Conservation (phyloP, 2,329 filamentous ascomycete genomes). For the Pyrenophora tritici-repentis region DNA sequence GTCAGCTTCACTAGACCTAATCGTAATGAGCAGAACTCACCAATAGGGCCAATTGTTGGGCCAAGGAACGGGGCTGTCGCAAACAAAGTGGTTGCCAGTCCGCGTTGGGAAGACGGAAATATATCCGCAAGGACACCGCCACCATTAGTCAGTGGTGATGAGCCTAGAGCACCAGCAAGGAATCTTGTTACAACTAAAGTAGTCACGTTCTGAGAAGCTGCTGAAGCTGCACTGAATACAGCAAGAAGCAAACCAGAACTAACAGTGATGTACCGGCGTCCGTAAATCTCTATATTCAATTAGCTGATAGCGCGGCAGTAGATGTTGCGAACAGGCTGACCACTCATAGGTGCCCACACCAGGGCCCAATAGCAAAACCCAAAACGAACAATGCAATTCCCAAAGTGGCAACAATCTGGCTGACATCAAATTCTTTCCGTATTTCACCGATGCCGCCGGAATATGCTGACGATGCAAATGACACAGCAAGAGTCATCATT, state of each 20-base stretch:
- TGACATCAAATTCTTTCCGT: too few species aligned
- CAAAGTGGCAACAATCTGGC: too few species aligned
- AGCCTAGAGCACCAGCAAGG: slow-evolving; percentile 67
- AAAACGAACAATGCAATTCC: slow-evolving; percentile 50
- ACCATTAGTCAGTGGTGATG: slow-evolving; percentile 66
- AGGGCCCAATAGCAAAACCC: slow-evolving; percentile 49
- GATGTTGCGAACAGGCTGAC: too few species aligned
- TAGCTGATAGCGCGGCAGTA: too few species aligned
- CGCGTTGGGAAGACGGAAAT: slow-evolving; percentile 43
- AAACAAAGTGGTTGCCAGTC: slow-evolving; percentile 54
- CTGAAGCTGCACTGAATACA: slow-evolving; percentile 64
- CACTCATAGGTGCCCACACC: slow-evolving; percentile 62
- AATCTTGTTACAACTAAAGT: slow-evolving; percentile 69
- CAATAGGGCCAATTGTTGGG: slow-evolving; percentile 53
- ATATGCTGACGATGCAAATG: too few species aligned
- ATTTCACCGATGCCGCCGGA: too few species aligned
- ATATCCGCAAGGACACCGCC: slow-evolving; percentile 53
- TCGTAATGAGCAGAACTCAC: too few species aligned
- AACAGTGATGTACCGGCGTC: slow-evolving; percentile 61
- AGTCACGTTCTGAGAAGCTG: slow-evolving; percentile 61
- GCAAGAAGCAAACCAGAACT: slow-evolving; percentile 62
- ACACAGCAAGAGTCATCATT: too few species aligned
- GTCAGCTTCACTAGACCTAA: too few species aligned
- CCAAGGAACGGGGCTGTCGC: slow-evolving; percentile 54
- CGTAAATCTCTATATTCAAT: too few species aligned